Evolutionary conservation across 345 rosid species (phyloP), one percentile per base, ranked within the genome.

Genomic region (Draba incana): DNA sequence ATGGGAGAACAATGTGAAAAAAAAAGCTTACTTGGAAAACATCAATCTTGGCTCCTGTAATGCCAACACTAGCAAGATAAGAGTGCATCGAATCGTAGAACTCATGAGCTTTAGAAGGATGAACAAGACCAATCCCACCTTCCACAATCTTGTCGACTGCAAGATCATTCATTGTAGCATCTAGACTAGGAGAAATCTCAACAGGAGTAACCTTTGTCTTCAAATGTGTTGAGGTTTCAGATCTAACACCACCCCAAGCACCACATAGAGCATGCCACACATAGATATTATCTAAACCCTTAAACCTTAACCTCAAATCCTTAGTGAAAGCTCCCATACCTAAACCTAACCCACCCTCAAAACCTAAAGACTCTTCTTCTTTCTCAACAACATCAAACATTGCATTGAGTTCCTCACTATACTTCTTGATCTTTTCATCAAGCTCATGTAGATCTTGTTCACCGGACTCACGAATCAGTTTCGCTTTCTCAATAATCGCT

Each of bases 191-290:
- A 33, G 97, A 89, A 28, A 84, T 15, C 10, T 81, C 75, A 56
- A 80, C 69, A 25, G 76, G 80, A 39, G 68, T 27, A 44, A 86
- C 31, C 75, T 82, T 86, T 10, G 89, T 60, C 7, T 86, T 53
- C 38, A 92, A 73, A 74, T 78, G 79, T 27, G 81, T 75, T 39
- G 58, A 43, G 5, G 82, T 37, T 15, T 81, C 88, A 4, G 95
- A 90, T 59, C 87, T 82, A 33, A 92, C 89, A 69, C 98, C 97
- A 57, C 84, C 90, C 98, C 98, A 92, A 12, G 89, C 92, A 45
- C 98, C 98, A 61, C 95, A 88, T 0, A 92, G 86, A 23, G 96
- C 90, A 52, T 89, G 95, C 95, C 97, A 89, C 56, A 89, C 91
- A 14, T 69, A 75, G 20, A 75, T 84, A 45, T 88, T 92, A 69